A percentile compares a stretch with the other conserved stretches of the same genome.
Evolutionary conservation across 495 filamentous ascomycete species (phyloP).

Genomic region (Penicillium taxi): DNA sequence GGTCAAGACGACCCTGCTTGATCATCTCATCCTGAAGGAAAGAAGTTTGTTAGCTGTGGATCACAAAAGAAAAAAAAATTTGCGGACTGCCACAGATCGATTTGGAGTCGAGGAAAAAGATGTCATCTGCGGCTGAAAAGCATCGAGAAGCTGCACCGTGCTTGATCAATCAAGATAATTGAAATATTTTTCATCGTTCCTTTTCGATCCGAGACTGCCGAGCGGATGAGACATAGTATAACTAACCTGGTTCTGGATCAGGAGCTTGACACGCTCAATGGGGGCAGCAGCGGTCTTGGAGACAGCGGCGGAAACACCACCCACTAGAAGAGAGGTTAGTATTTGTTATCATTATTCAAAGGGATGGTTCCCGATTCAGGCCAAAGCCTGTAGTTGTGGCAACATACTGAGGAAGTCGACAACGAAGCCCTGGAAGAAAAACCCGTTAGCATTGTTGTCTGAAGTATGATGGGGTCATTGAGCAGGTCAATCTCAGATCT

Average conservation of each 20-base stretch:
- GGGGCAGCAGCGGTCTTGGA: conserved; percentile 99
- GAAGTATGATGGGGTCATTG: too few relatives aligned
- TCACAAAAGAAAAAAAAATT: neutral
- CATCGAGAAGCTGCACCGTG: neutral
- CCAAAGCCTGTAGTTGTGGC: conserved; percentile 5
- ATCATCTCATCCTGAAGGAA: conserved; percentile 92
- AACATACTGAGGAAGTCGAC: conserved; percentile 98
- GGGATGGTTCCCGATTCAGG: conserved; percentile 3
- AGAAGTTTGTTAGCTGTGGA: conserved; percentile 12
- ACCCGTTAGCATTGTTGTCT: too few relatives aligned
- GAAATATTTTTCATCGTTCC: neutral
- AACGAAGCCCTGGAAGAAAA: conserved; percentile 53
- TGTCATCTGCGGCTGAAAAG: neutral
- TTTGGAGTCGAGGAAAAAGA: conserved; percentile 6
- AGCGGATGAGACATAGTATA: conserved; percentile 1
- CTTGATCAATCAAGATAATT: neutral
- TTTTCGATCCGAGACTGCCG: neutral
- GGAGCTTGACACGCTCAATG: conserved; percentile 99
- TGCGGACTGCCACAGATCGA: conserved; percentile 8
- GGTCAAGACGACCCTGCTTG: conserved; percentile 94
- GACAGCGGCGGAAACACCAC: conserved; percentile 99
- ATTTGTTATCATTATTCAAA: conserved; percentile 2
- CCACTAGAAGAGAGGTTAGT: conserved; percentile 58
- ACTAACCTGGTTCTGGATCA: conserved; percentile 98
- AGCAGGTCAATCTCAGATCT: too few relatives aligned